Evolutionary conservation across 805 yeast genomes (phyloP).

Genomic region (Candida yuanshanica): DNA sequence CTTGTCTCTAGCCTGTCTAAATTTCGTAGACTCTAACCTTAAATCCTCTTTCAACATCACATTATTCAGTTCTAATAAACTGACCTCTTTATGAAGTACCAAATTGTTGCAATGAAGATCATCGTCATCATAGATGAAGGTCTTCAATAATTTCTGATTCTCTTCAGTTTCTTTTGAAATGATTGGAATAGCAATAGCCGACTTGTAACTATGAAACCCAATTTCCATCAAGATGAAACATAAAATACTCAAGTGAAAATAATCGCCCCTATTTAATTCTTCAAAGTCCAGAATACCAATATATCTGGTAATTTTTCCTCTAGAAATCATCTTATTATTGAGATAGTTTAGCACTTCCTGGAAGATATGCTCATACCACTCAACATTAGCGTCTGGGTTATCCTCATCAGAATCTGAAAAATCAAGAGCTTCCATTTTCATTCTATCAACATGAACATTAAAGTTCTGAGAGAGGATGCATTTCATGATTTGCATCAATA

Average conservation of each 20-base stretch:
- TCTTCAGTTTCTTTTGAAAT: conserved; percentile 10
- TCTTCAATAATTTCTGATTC: conserved; percentile 11
- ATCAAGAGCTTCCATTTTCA: background rate
- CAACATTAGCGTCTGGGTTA: background rate
- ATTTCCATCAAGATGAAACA: conserved; percentile 16
- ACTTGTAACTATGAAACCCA: conserved; percentile 16
- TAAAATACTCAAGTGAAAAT: conserved; percentile 7
- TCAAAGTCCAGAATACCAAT: conserved; percentile 6
- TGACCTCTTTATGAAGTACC: conserved; percentile 13
- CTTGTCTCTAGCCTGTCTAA: background rate
- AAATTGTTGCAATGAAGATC: conserved; percentile 17
- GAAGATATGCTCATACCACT: background rate
- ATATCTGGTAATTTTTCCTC: conserved; percentile 8
- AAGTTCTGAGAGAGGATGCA: background rate
- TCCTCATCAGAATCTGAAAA: background rate
- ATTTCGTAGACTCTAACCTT: conserved; percentile 1
- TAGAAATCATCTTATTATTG: conserved; percentile 2
- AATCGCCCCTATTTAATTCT: conserved; percentile 7
- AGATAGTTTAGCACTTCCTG: conserved; percentile 1
- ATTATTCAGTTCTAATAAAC: conserved; percentile 13
- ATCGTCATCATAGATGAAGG: conserved; percentile 16
- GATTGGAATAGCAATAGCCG: conserved; percentile 8
- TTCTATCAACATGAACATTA: background rate
- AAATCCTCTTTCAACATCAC: conserved; percentile 6
- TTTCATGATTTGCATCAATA: background rate